A percentile compares a stretch with the other conserved stretches of the same genome.
Conservation (phyloP, 345 rosid species). For the Populus alba region DNA sequence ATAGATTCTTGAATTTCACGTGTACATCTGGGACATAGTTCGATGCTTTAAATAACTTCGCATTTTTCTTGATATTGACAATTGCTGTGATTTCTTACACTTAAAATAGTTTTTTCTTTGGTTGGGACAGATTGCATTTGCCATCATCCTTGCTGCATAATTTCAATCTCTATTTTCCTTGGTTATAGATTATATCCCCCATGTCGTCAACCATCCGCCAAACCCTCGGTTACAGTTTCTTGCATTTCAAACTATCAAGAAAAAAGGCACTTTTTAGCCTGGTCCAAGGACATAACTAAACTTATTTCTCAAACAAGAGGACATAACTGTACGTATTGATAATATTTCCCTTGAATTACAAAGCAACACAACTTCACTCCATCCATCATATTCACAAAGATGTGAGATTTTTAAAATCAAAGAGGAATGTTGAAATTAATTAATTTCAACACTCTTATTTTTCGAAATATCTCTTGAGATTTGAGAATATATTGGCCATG, state of each 20-base stretch:
- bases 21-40: slow-evolving; percentile 3
- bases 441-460: too few relatives aligned
- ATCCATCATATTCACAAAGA: not conserved
- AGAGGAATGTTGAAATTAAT: too few relatives aligned
- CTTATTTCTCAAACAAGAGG: too few relatives aligned
- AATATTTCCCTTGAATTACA: not conserved
- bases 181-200: too few relatives aligned
- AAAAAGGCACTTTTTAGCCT: not conserved
- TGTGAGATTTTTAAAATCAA: too few relatives aligned
- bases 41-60: not conserved
- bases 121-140: not conserved
- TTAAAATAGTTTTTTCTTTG: not conserved
- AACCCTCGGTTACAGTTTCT: not conserved
- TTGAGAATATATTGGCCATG: too few relatives aligned
- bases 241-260: not conserved
- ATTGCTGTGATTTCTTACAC: not conserved
- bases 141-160: too few relatives aligned
- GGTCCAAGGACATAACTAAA: not conserved
- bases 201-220: not conserved
- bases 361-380: not conserved
- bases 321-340: not conserved
- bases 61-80: not conserved
- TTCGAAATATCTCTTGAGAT: too few relatives aligned
- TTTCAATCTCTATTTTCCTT: too few relatives aligned
- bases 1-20: slow-evolving; percentile 9